Percentiles rank a stretch among this genome's conserved stretches.
Evolutionary conservation across 1,284 basidiomycete genomes (phyloP).

Genomic region (Pseudozyma hubeiensis): DNA sequence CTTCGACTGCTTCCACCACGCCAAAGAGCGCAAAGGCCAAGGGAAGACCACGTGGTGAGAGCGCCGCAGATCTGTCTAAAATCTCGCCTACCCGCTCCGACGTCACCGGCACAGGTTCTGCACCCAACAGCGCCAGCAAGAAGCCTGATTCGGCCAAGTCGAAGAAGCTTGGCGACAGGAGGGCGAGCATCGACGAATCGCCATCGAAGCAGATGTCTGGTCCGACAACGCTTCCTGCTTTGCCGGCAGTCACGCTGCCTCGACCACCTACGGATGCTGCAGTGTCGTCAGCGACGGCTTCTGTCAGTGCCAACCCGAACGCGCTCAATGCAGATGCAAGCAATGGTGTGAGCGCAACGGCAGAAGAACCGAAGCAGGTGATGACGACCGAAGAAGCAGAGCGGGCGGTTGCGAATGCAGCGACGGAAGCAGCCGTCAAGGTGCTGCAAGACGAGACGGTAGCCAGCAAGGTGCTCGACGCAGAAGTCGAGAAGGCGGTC

Average conservation of each 20-base stretch:
- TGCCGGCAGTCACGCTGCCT: slow-evolving; percentile 31
- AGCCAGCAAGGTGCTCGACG: slow-evolving; percentile 15
- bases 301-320: neutral
- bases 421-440: slow-evolving; percentile 44
- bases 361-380: neutral
- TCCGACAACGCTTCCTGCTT: slow-evolving; percentile 19
- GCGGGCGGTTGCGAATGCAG: slow-evolving; percentile 32
- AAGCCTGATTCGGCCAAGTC: slow-evolving; percentile 12
- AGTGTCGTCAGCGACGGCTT: neutral
- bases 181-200: slow-evolving; percentile 35
- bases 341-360: neutral
- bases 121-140: slow-evolving; percentile 29
- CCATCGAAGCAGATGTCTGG: slow-evolving; percentile 26
- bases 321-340: neutral
- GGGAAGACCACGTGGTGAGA: slow-evolving; percentile 33
- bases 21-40: slow-evolving; percentile 42
- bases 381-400: slow-evolving; percentile 52
- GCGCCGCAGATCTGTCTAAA: slow-evolving; percentile 22
- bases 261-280: slow-evolving; percentile 3
- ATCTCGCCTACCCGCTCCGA: slow-evolving; percentile 21
- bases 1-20: slow-evolving; percentile 26
- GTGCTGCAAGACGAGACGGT: slow-evolving; percentile 32
- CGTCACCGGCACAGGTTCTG: slow-evolving; percentile 10
- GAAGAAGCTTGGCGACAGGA: slow-evolving; percentile 18
- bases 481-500: slow-evolving; percentile 24